Evolutionary conservation across 805 yeast genomes (phyloP), one percentile per base, ranked within the genome.

Genomic region (Candida schatavii): DNA sequence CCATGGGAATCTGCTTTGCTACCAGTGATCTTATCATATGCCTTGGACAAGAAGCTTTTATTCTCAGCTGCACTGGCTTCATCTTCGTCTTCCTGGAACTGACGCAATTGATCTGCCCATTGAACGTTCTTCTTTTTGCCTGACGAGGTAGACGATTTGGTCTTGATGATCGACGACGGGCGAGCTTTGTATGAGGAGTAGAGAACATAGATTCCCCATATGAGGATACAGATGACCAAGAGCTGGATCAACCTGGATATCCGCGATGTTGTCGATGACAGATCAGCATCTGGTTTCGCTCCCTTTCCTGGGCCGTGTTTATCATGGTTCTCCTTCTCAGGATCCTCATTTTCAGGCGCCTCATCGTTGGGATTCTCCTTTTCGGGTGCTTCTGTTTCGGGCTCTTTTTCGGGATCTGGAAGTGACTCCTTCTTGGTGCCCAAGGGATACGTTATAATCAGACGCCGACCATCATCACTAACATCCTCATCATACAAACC

Each of bases 91-190:
- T 57, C 63, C 44, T 66, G 65, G 44, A 60, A 61, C 32, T 52
- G 54, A 43, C 66, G 51, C 42, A 70, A 50, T 51, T 68, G 71
- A 46, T 70, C 75, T 9, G 75, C 75, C 76, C 76, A 70, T 53
- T 65, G 74, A 13, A 70, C 76, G 39, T 69, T 70, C 53, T 70
- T 70, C 57, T 68, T 69, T 40, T 57, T 62, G 1, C 62, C 61
- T 11, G 60, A 41, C 2, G 55, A 39, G 3, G 63, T 46, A 3
- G 66, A 52, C 5, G 68, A 57, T 11, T 23, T 23, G 7, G 27
- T 7, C 41, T 65, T 67, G 50, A 70, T 69, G 37, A 70, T 70
- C 3, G 74, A 68, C 7, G 72, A 56, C 13, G 75, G 73, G 37
- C 64, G 49, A 22, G 72, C 57, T 40, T 50, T 57, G 54, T 66